Base-by-base conservation (phyloP, 2,329 filamentous ascomycete species). In the Colletotrichum sp. region DNA sequence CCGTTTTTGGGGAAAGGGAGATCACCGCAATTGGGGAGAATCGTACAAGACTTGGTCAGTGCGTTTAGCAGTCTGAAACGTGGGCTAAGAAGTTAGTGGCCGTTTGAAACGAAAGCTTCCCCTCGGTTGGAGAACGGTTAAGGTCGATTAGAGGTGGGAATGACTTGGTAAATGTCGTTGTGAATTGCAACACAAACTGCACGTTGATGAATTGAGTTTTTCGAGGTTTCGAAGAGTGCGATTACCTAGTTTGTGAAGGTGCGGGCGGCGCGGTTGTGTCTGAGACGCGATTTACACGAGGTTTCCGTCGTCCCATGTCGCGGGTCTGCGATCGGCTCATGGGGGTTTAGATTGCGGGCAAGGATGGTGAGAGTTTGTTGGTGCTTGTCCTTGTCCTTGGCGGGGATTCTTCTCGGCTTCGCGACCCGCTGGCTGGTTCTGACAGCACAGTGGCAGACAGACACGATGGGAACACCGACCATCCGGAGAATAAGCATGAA, bases 1-100 rank as follows among this genome's bases (percentile, higher is more conserved):
- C 12, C 16, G 24, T n/a, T 18, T 18, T 39, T 68, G 52, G 52
- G 30, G 61, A 2, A 13, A 14, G n/a, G 7, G 13, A 68, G n/a
- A 39, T 26, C 10, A 52, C 16, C 13, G 13, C n/a, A 55, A 68
- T 10, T 73, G 73, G 72, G 61, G 73, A 55, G 73, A 72, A 66
- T 67, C 34, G 57, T 52, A 64, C 32, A 55, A 32, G 55, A 36
- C 14, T 21, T 67, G 72, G 72, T 52, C 63, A 36, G 69, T 72
- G 69, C 55, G 14, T 26, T 63, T 59, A 74, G 9, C 39, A 55
- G 73, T 59, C 60, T 75, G 73, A 75, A 75, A 75, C 73, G 61
- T 36, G 6, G 24, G 21, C 55, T 59, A 59, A 59, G 21, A 4
- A 13, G 21, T 18, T 59, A 59, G 55, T 59, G 55, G 13, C 55